Base-by-base conservation (phyloP, 305 asterid genomes). In the Nicotiana rustica region DNA sequence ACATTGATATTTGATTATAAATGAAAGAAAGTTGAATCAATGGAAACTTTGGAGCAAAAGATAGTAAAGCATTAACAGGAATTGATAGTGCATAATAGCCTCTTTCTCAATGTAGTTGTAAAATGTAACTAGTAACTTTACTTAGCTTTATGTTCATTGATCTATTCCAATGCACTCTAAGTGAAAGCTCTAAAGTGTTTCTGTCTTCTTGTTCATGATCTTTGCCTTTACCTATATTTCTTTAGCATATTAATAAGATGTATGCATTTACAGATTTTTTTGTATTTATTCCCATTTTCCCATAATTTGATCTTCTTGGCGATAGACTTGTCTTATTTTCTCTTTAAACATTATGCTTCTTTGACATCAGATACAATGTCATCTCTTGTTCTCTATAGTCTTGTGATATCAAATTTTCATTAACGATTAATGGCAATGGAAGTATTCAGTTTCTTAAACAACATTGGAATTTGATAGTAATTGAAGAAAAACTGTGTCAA, bases 391-490 rank as follows among this genome's bases (percentile, higher is more conserved):
- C 36, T 33, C 36, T 25, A 1, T 65, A 65, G 41, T 29, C 12
- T 31, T 67, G 73, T 33, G 47, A 2, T 67, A 8, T 33, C 14
- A 21, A 19, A 4, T 47, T 71, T 13, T 12, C 5, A 4, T 1
- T 41, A 71, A 19, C 44, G 78, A 4, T 1, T 41, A 71, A 19
- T 71, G 78, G 79, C 47, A 71, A 3, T 47, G 62, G 19, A 71
- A 71, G 14, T 71, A 6, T 71, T 47, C 62, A 71, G 21, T 61
- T 19, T 19, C 78, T 21, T 47, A 44, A 71, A 44, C 78, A 21
- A 47, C 21, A 29, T 47, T 47, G 14, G 19, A 10, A 5, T 52
- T 21, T 71, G 7, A 35, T 44, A 44, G 3, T 7, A 47, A 71
- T 0, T 47, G 38, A 71, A 21, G 62, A 6, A 71, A 71, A 44